These are phyloP conservation scores for Sugiyamaella chiloensis DNA, from an alignment of 805 yeast genomes.

Conservation along the genomic window DNA sequence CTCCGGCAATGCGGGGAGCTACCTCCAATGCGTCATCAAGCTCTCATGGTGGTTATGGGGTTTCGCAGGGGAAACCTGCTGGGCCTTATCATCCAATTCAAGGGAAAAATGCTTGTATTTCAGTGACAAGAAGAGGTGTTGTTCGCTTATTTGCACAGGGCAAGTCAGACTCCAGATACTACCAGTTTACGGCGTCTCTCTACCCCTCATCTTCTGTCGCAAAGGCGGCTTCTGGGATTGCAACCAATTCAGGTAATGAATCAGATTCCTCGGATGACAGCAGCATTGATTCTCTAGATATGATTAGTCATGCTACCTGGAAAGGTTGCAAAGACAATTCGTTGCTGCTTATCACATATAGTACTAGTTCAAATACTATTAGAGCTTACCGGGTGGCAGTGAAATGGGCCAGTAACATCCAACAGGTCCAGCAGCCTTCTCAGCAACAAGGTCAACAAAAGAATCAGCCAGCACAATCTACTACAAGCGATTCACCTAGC, in stretches of 20 bases:
- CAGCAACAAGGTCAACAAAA: conserved; percentile 10
- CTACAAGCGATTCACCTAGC: background rate
- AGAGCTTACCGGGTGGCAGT: conserved; percentile 30
- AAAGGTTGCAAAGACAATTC: conserved; percentile 27
- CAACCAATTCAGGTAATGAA: background rate
- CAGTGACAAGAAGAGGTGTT: conserved; percentile 60
- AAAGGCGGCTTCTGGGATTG: conserved; percentile 6
- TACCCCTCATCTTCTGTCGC: conserved; percentile 20
- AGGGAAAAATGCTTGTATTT: conserved; percentile 68
- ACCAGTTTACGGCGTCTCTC: conserved; percentile 28
- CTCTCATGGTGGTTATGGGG: conserved; percentile 43
- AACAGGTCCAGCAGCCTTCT: too few species aligned
- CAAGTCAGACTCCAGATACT: conserved; percentile 20
- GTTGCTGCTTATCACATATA: conserved; percentile 30
- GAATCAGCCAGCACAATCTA: background rate
- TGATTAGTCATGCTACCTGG: conserved; percentile 29
- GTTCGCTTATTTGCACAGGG: conserved; percentile 22
- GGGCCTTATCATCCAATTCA: conserved; percentile 67
- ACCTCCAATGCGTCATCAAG: conserved; percentile 15
- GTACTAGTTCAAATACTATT: conserved; percentile 18
- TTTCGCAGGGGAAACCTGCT: conserved; percentile 54
- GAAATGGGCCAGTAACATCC: conserved; percentile 27
- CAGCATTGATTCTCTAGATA: conserved; percentile 38
- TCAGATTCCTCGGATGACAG: too few species aligned
- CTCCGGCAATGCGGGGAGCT: conserved; percentile 49